Conservation (phyloP, 129 eudicot genomes). For the Artemisia annua region DNA sequence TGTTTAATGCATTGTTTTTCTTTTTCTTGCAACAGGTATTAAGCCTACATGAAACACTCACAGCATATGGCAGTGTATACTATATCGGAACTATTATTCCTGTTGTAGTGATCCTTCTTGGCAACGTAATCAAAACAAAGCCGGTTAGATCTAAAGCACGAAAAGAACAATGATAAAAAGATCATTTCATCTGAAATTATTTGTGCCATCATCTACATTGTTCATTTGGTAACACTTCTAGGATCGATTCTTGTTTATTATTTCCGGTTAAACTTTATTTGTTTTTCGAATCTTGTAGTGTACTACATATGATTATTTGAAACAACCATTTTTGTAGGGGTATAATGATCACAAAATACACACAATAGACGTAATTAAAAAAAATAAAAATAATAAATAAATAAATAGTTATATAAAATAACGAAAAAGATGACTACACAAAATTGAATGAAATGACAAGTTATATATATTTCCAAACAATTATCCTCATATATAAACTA, state of each 20-base stretch:
- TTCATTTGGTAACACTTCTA: neutral
- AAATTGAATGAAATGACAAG: too few relatives aligned
- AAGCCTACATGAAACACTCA: constrained; percentile 36
- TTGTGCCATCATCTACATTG: constrained; percentile 15
- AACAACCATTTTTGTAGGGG: neutral
- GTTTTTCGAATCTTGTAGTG: constrained; percentile 11
- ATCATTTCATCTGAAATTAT: neutral
- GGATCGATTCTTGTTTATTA: neutral
- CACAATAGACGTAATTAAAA: too few relatives aligned
- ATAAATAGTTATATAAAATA: too few relatives aligned
- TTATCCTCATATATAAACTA: too few relatives aligned
- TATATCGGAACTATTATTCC: constrained; percentile 35
- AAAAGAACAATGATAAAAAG: constrained; percentile 58
- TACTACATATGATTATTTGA: constrained; percentile 12
- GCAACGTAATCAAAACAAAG: constrained; percentile 64
- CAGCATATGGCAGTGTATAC: constrained; percentile 38
- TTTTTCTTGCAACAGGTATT: constrained; percentile 27
- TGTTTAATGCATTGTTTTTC: constrained; percentile 14
- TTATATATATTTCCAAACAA: too few relatives aligned
- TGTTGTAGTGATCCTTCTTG: constrained; percentile 41
- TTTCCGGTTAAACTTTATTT: neutral
- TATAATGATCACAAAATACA: too few relatives aligned
- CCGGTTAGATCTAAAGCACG: constrained; percentile 70
- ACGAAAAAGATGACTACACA: too few relatives aligned
- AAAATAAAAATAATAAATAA: too few relatives aligned